These are phyloP conservation scores for Aspergillus nomiae DNA, from an alignment of 2,329 filamentous ascomycete genomes.

Conservation along the genomic window DNA sequence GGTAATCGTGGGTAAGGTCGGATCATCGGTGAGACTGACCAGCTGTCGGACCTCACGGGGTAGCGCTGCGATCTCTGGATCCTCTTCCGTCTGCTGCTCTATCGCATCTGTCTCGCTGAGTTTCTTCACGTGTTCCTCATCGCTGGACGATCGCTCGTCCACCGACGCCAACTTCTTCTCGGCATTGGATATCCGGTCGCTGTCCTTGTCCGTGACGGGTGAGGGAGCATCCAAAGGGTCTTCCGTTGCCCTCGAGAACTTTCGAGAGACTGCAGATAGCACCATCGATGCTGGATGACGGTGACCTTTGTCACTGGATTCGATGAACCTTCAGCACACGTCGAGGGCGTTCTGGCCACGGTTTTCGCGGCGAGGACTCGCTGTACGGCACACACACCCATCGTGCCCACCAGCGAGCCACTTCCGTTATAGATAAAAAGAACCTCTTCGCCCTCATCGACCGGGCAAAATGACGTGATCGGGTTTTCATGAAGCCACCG, in stretches of 20 bases:
- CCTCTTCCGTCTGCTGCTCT: slow-evolving; percentile 42
- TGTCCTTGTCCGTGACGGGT: neutral
- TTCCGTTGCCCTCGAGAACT: neutral
- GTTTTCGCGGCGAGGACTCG: neutral
- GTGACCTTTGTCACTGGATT: neutral
- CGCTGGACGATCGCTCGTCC: neutral
- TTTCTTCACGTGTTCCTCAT: slow-evolving; percentile 22
- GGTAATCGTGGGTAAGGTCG: slow-evolving; percentile 57
- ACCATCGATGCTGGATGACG: neutral
- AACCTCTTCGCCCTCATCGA: neutral
- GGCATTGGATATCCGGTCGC: neutral
- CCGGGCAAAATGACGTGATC: neutral
- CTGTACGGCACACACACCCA: neutral
- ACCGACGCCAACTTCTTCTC: neutral
- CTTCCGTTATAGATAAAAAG: neutral
- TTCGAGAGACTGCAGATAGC: neutral
- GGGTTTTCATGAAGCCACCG: neutral
- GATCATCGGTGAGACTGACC: slow-evolving; percentile 60
- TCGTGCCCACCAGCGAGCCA: neutral
- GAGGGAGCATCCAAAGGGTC: neutral
- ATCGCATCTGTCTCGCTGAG: slow-evolving; percentile 17
- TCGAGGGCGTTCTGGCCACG: neutral
- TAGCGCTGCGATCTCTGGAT: slow-evolving; percentile 56
- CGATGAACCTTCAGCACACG: neutral
- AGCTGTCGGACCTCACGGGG: slow-evolving; percentile 59